Evolutionary conservation across 768 basidiomycete genomes (phyloP), one percentile per base, ranked within the genome.

Genomic region (Auricularia auricula-judae): DNA sequence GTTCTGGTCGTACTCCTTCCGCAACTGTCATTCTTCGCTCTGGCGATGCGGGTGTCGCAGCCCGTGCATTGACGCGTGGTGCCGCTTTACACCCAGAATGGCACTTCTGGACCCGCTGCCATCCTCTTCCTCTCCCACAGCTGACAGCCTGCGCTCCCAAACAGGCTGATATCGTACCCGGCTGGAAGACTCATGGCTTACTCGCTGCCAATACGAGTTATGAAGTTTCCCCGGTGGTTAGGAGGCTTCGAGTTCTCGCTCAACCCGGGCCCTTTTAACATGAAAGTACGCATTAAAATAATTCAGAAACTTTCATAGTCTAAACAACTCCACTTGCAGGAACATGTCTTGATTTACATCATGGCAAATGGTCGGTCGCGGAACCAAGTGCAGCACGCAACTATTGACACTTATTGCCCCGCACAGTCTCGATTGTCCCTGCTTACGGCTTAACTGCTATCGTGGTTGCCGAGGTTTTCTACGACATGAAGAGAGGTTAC

Each of bases 211-310:
- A 75, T 76, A 61, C 70, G 63, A 4, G 64, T 64, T 0, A 74
- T 69, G 67, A 62, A 65, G 4, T 33, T 73, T 0, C 78, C 79
- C 0, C 16, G 47, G 1, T 76, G 70, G 69, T 62, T 77, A 0
- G 74, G 72, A 1, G 73, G 72, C n/a, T 12, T 63, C 18, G 68
- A 66, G n/a, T 71, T 77, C 69, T 74, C 74, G n/a, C 69, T 81
- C 66, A 79, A 79, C 62, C 78, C 78, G 1, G 76, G 77, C 8
- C 78, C 78, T 7, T 79, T 77, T 73, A 78, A 76, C 66, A 76
- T 78, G 69, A 79, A 78, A 65, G 70, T 70, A 14, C 16, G 61
- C 29, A 29, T 29, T 2, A 29, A 29, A 29, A 29, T 29, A 2
- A 29, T 29, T 29, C 29, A 29, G 29, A 29, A 29, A 29, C 0